Base-by-base conservation (phyloP, 345 rosid genomes). In the Camelina sativa region DNA sequence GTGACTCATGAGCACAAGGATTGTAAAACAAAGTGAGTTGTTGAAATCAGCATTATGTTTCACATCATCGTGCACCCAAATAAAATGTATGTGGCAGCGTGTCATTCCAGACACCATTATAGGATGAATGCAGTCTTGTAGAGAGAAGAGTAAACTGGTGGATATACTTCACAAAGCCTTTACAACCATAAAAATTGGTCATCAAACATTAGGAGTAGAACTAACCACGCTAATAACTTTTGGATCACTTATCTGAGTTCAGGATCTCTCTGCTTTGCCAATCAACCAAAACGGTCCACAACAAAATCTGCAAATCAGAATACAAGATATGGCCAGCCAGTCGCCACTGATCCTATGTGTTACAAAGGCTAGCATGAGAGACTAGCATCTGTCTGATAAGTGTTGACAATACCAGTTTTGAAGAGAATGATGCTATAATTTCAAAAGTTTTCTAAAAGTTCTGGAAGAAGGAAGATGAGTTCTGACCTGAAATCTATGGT, bases 271-370 rank as follows among this genome's bases (percentile, higher is more conserved):
- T 85, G 64, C 62, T 75, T 70, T 76, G 79, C 71, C 76, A 73
- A 76, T 28, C 60, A 63, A 81, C 58, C 84, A 78, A 16, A 19
- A 61, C 71, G 66, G 65, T 88, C 87, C 83, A 87, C 88, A 85
- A 85, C 77, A 80, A 65, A 83, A 79, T 77, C 59, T 74, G 78
- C 52, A 65, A 69, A 80, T 81, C 65, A 82, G 85, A 85, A 71
- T 60, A 65, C 40, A 81, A 57, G 38, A 53, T 72, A 72, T 17
- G 75, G 80, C 77, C 72, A 79, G 65, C 72, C 78, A 63, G 41
- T 38, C 9, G 41, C 67, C 78, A 17, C 41, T 38, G 41, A 81
- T 65, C 80, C 82, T 73, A 60, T 50, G 56, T 16, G 61, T 71
- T 55, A 40, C 13, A 66, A 58, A 38, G 59, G 66, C 61, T 44